Evolutionary conservation across 148 eudicot species (phyloP).

Genomic region (Rhododendron molle): DNA sequence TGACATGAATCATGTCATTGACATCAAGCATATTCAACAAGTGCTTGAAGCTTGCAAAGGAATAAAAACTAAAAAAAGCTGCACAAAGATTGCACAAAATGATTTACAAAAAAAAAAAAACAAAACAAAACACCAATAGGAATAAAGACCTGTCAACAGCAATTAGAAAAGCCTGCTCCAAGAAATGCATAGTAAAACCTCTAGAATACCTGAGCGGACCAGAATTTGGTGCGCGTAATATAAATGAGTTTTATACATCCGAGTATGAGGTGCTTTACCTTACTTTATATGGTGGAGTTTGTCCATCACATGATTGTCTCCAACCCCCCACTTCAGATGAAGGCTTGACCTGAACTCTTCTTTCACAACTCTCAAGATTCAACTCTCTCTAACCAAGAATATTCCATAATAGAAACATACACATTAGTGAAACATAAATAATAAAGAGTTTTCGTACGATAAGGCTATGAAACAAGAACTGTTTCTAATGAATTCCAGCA

Average conservation of each 20-base stretch:
- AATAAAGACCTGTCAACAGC: neutral
- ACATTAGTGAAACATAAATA: neutral
- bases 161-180: neutral
- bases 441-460: neutral
- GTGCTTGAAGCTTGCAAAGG: neutral
- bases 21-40: neutral
- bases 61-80: neutral
- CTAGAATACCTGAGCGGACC: neutral
- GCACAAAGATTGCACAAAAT: neutral
- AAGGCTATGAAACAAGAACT: neutral
- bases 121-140: neutral
- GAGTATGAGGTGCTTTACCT: constrained; percentile 32
- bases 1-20: neutral
- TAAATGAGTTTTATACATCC: neutral
- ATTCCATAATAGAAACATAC: neutral
- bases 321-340: constrained; percentile 35
- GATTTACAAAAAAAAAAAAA: neutral
- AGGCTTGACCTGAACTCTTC: constrained; percentile 44
- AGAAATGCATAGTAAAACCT: neutral
- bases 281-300: constrained; percentile 5
- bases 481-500: neutral
- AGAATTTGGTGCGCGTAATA: neutral
- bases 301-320: constrained; percentile 27
- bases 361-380: constrained; percentile 23
- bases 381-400: constrained; percentile 26